Percentiles rank a stretch among this genome's conserved stretches.
phyloP scores from a whole-genome alignment of 2,329 filamentous ascomycete species.

The Didymellaceae sp. region DNA sequence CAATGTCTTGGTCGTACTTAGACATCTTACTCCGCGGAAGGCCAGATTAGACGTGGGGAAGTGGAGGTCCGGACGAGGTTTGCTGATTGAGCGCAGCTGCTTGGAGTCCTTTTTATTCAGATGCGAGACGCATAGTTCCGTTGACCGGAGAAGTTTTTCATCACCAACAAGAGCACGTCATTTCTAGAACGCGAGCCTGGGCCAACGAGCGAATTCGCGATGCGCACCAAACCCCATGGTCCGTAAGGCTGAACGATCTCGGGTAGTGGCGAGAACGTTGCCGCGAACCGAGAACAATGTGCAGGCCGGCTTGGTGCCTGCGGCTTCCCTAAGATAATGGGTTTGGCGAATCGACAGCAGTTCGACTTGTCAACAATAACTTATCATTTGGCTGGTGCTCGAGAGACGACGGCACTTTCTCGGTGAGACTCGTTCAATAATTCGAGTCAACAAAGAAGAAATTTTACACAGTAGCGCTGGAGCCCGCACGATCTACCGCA shows the following conservation, averaged over 20 bases:
- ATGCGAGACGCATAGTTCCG: neutral
- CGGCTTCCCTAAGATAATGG: neutral
- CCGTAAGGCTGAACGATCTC: conserved; percentile 3
- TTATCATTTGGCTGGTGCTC: conserved; percentile 1
- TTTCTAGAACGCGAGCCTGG: conserved; percentile 21
- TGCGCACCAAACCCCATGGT: neutral
- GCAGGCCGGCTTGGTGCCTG: neutral
- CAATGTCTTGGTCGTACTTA: conserved; percentile 21
- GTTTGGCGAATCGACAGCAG: neutral
- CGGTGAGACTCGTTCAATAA: neutral
- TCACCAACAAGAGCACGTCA: conserved; percentile 28
- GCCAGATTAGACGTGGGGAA: neutral
- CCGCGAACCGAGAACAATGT: neutral
- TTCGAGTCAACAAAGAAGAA: neutral
- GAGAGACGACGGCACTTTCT: neutral
- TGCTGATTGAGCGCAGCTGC: neutral
- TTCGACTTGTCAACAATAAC: neutral
- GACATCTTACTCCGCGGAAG: conserved; percentile 16
- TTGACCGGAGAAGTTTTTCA: conserved; percentile 20
- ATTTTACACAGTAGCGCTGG: neutral
- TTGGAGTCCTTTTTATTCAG: conserved; percentile 15
- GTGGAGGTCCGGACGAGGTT: neutral
- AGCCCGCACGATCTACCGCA: neutral
- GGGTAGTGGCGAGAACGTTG: neutral
- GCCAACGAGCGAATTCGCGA: conserved; percentile 9